These are phyloP conservation scores for Salix koriyanagi DNA, from an alignment of 345 rosid genomes.

Conservation along the genomic window DNA sequence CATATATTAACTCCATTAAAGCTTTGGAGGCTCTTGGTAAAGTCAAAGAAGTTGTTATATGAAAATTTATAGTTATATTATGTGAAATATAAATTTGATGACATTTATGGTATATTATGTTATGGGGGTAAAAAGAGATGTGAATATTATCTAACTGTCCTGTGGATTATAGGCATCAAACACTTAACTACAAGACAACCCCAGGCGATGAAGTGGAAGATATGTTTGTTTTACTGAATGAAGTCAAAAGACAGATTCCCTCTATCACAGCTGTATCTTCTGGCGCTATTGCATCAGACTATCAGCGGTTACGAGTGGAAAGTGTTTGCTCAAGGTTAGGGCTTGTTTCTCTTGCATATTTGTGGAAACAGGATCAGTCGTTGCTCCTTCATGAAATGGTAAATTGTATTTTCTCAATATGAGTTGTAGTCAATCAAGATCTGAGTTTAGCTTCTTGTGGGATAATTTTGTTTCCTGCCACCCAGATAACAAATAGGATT, in stretches of 20 bases:
- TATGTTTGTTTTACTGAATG: slow-evolving; percentile 70
- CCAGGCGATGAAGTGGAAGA: slow-evolving; percentile 92
- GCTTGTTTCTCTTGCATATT: slow-evolving; percentile 90
- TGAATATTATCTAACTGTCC: not conserved
- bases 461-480: slow-evolving; percentile 11
- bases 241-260: slow-evolving; percentile 84
- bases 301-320: slow-evolving; percentile 91
- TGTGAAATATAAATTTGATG: not conserved
- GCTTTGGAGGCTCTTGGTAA: not conserved
- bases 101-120: not conserved
- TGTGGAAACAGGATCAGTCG: slow-evolving; percentile 98
- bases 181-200: slow-evolving; percentile 65
- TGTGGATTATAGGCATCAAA: slow-evolving; percentile 49
- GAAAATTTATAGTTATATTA: not conserved
- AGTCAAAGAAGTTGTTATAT: not conserved
- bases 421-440: slow-evolving; percentile 9
- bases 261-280: slow-evolving; percentile 75
- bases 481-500: slow-evolving; percentile 66
- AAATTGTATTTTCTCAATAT: slow-evolving; percentile 23
- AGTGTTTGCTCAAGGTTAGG: slow-evolving; percentile 97
- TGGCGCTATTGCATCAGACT: slow-evolving; percentile 97
- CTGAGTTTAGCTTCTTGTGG: slow-evolving; percentile 9
- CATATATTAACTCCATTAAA: not conserved
- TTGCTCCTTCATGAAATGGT: slow-evolving; percentile 96
- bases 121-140: not conserved